A percentile compares a stretch with the other conserved stretches of the same genome.
Evolutionary conservation across 1,139 yeast genomes (phyloP).

Genomic region (Dujonia santamariae): DNA sequence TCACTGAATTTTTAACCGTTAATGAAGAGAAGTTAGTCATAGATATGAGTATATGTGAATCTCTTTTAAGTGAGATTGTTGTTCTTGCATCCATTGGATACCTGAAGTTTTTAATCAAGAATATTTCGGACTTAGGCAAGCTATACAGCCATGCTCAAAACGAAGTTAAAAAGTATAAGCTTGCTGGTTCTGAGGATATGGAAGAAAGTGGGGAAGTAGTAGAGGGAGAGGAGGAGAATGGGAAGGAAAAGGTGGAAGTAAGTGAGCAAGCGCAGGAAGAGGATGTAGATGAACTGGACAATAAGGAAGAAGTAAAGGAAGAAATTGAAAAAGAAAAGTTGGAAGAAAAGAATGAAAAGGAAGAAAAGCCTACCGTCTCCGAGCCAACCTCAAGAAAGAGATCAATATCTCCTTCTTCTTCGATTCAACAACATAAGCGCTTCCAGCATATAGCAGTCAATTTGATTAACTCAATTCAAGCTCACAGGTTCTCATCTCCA

Average conservation of each 20-base stretch:
- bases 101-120: slow-evolving; percentile 22
- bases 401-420: slow-evolving; percentile 26
- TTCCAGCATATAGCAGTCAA: slow-evolving; percentile 58
- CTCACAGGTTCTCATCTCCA: slow-evolving; percentile 73
- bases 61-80: slow-evolving; percentile 23
- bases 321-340: neutral
- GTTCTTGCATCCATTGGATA: slow-evolving; percentile 24
- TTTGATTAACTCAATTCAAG: slow-evolving; percentile 59
- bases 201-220: slow-evolving; percentile 7
- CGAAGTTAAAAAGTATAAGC: neutral
- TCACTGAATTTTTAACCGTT: slow-evolving; percentile 18
- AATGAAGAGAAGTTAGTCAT: slow-evolving; percentile 17
- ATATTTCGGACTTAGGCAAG: slow-evolving; percentile 23
- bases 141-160: neutral
- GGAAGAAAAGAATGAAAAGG: slow-evolving; percentile 8
- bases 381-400: slow-evolving; percentile 17
- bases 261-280: slow-evolving; percentile 2
- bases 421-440: slow-evolving; percentile 36
- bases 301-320: slow-evolving; percentile 1
- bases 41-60: slow-evolving; percentile 15
- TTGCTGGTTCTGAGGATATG: slow-evolving; percentile 1
- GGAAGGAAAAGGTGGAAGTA: neutral
- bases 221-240: slow-evolving; percentile 2
- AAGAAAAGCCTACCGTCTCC: slow-evolving; percentile 9
- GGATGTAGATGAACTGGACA: neutral